Evolutionary conservation across 768 basidiomycete species (phyloP).

Genomic region (Boletus reticuloceps): DNA sequence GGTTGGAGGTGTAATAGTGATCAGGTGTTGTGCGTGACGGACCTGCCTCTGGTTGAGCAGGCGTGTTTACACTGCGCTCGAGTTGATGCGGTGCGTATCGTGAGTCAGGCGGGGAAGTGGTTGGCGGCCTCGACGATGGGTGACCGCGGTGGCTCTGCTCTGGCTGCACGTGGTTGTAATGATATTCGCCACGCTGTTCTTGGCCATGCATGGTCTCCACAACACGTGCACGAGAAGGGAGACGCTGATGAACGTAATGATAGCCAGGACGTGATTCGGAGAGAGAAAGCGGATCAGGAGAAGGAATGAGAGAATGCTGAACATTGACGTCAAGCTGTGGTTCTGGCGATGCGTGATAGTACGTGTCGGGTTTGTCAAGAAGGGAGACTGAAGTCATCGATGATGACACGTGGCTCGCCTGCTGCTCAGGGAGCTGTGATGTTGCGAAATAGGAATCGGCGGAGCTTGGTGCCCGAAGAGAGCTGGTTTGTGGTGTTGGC

Average conservation of each 20-base stretch:
- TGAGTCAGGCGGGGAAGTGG: constrained; percentile 16
- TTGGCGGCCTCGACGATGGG: constrained; percentile 18
- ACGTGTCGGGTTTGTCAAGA: constrained; percentile 25
- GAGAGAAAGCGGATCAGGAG: constrained; percentile 31
- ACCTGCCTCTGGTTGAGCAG: constrained; percentile 19
- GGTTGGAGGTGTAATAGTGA: constrained; percentile 14
- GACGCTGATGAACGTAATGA: constrained; percentile 28
- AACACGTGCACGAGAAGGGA: constrained; percentile 26
- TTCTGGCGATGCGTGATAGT: constrained; percentile 26
- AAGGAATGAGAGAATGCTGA: constrained; percentile 20
- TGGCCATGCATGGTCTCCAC: constrained; percentile 22
- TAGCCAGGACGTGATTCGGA: constrained; percentile 28
- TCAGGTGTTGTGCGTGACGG: constrained; percentile 14
- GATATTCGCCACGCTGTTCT: constrained; percentile 28
- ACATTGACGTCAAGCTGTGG: constrained; percentile 31
- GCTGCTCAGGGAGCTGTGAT: constrained; percentile 23
- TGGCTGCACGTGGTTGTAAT: constrained; percentile 22
- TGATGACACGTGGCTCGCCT: constrained; percentile 24
- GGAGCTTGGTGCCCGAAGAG: constrained; percentile 19
- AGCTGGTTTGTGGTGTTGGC: constrained; percentile 14
- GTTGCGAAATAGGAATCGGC: constrained; percentile 25
- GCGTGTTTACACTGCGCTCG: constrained; percentile 13
- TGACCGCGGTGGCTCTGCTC: constrained; percentile 11
- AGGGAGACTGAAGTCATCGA: constrained; percentile 28
- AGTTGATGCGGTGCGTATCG: constrained; percentile 19